These are phyloP conservation scores for Aristolochia fimbriata DNA, from an alignment of 164 flowering plant species.

Conservation along the genomic window DNA sequence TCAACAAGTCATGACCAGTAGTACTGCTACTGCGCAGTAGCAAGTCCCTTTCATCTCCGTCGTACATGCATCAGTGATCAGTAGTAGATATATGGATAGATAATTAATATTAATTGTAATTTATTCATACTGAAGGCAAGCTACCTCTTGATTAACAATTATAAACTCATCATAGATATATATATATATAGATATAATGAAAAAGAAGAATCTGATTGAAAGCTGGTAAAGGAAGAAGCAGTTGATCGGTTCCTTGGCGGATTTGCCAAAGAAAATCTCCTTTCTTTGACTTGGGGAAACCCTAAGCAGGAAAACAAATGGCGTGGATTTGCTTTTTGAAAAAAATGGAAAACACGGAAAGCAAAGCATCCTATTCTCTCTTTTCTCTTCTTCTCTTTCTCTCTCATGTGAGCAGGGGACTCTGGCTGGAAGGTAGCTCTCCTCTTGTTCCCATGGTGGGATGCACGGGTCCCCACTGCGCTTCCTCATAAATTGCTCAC, in stretches of 20 bases:
- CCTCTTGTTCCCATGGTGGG: slow-evolving; percentile 30
- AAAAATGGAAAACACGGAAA: slow-evolving; percentile 16
- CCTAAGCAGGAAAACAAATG: slow-evolving; percentile 13
- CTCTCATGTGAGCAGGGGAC: slow-evolving; percentile 11
- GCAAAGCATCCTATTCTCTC: slow-evolving; percentile 38
- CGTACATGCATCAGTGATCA: background rate
- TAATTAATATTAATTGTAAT: no score
- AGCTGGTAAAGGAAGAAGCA: no score
- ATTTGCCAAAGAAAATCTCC: slow-evolving; percentile 25
- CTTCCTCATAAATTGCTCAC: background rate
- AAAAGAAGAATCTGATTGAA: slow-evolving; percentile 23
- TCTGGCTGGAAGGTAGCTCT: slow-evolving; percentile 4
- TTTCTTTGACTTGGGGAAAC: slow-evolving; percentile 37
- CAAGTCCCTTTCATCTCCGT: no score
- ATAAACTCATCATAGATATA: no score
- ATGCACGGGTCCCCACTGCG: slow-evolving; percentile 27
- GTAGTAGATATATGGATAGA: no score
- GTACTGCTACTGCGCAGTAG: no score
- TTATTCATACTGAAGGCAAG: no score
- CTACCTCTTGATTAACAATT: no score
- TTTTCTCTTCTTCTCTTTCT: slow-evolving; percentile 2
- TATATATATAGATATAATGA: no score
- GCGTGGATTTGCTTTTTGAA: slow-evolving; percentile 5
- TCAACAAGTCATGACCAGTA: no score
- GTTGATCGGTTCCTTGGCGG: slow-evolving; percentile 28